phyloP scores from a whole-genome alignment of 106 monocot genomes.

The Cymbidium sinense region DNA sequence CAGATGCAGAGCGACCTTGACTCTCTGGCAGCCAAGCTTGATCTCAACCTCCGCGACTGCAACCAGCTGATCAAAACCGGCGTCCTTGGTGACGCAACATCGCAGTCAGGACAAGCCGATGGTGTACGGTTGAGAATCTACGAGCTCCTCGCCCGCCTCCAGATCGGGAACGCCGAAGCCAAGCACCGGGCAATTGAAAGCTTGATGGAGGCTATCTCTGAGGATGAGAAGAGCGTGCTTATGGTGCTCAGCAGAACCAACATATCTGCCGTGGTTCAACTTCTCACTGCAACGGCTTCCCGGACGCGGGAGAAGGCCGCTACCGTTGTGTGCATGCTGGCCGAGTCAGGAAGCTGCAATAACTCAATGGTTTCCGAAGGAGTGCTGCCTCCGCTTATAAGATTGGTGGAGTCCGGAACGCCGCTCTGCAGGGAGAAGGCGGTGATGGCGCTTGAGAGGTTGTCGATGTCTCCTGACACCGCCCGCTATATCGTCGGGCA shows the following conservation, averaged over 20 bases:
- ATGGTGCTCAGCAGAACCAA: conserved; percentile 37
- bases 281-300: conserved; percentile 37
- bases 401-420: conserved; percentile 62
- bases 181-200: conserved; percentile 68
- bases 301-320: conserved; percentile 61
- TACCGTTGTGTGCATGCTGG: conserved; percentile 44
- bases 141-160: conserved; percentile 65
- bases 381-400: conserved; percentile 52
- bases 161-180: conserved; percentile 74
- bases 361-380: conserved; percentile 56
- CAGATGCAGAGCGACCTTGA: conserved; percentile 67
- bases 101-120: background rate
- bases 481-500: conserved; percentile 54
- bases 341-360: conserved; percentile 45
- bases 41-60: conserved; percentile 54
- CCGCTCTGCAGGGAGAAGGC: conserved; percentile 54
- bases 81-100: conserved; percentile 24
- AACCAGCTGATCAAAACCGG: conserved; percentile 47
- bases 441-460: conserved; percentile 46
- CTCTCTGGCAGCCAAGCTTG: conserved; percentile 36
- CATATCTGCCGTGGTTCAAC: conserved; percentile 48
- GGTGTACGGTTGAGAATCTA: conserved; percentile 8
- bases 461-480: conserved; percentile 49
- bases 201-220: conserved; percentile 41
- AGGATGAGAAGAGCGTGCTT: conserved; percentile 49